These are phyloP conservation scores for Coemansia sp. DNA, from an alignment of 192 early-diverging fungal species.

Conservation along the genomic window DNA sequence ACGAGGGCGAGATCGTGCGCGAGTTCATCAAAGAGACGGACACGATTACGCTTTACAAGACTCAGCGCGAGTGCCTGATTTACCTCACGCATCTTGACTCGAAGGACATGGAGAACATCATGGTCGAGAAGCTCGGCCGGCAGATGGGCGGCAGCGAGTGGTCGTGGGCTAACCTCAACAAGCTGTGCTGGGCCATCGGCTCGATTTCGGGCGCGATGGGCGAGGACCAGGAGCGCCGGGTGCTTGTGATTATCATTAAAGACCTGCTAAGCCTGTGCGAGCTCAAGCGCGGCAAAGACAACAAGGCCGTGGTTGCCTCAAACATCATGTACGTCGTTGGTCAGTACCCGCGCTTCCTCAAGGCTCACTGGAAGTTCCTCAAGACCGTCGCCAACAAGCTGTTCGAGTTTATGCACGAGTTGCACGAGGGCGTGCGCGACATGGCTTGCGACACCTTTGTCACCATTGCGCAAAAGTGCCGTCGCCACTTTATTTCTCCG, in stretches of 20 bases:
- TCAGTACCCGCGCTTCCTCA: constrained; percentile 99
- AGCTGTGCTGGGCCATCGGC: constrained; percentile 99
- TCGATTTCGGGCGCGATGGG: constrained; percentile 97
- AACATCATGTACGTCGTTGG: constrained; percentile 99
- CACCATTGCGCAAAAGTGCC: constrained; percentile 98
- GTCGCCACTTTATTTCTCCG: constrained; percentile 91
- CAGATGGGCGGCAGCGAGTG: constrained; percentile 98
- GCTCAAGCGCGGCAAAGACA: constrained; percentile 98
- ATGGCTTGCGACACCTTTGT: constrained; percentile 99
- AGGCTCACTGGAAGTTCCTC: constrained; percentile 99
- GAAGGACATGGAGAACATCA: constrained; percentile 83
- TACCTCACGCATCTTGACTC: constrained; percentile 97
- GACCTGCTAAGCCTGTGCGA: constrained; percentile 94
- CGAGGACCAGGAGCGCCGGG: constrained; percentile 96
- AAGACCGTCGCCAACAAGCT: constrained; percentile 99
- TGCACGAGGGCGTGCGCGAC: constrained; percentile 99
- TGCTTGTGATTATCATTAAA: constrained; percentile 99
- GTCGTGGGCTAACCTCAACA: constrained; percentile 98
- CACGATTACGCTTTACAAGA: constrained; percentile 98
- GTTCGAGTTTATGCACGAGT: constrained; percentile 99
- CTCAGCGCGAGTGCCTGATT: constrained; percentile 95
- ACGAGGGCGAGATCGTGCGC: constrained; percentile 98
- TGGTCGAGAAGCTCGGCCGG: constrained; percentile 87
- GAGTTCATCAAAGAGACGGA: constrained; percentile 97
- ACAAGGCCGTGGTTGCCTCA: constrained; percentile 98